Evolutionary conservation across 2,329 filamentous ascomycete genomes (phyloP).

Genomic region (Cryphonectria nitschkei): DNA sequence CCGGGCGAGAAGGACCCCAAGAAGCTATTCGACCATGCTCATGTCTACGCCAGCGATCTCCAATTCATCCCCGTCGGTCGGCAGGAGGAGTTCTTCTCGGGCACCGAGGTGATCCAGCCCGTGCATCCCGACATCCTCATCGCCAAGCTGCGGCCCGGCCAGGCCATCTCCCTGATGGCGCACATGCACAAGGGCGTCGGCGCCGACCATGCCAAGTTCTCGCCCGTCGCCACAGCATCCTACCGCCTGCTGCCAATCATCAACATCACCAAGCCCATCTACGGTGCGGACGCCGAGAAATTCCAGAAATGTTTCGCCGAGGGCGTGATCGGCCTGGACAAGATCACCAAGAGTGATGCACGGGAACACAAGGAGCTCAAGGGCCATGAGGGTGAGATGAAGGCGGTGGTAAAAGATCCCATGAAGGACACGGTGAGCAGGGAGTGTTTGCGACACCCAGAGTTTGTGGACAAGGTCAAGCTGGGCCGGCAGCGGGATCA

Average conservation of each 20-base stretch:
- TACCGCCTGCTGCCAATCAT: conserved; percentile 92
- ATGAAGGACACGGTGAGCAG: conserved; percentile 96
- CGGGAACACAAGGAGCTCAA: conserved; percentile 67
- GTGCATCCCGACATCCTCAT: conserved; percentile 92
- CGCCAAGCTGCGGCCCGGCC: conserved; percentile 89
- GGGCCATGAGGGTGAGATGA: conserved; percentile 76
- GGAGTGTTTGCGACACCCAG: conserved; percentile 86
- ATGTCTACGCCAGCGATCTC: conserved; percentile 79
- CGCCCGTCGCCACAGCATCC: conserved; percentile 89
- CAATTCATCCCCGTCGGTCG: conserved; percentile 75
- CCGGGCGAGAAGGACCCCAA: conserved; percentile 77
- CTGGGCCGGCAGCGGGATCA: conserved; percentile 89
- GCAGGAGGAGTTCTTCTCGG: conserved; percentile 71
- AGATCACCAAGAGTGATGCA: conserved; percentile 70
- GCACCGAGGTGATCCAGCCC: conserved; percentile 70
- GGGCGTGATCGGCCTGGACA: conserved; percentile 83
- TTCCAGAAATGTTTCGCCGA: conserved; percentile 87
- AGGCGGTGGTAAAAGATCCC: conserved; percentile 84
- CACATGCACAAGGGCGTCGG: conserved; percentile 96
- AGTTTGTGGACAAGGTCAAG: conserved; percentile 95
- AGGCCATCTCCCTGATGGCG: conserved; percentile 83
- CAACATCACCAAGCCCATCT: conserved; percentile 78
- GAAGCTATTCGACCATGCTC: conserved; percentile 84
- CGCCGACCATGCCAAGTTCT: conserved; percentile 95
- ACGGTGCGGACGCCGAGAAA: conserved; percentile 85